Evolutionary conservation across 1,284 basidiomycete species (phyloP).

Genomic region (Sanguinoderma infundibulare): DNA sequence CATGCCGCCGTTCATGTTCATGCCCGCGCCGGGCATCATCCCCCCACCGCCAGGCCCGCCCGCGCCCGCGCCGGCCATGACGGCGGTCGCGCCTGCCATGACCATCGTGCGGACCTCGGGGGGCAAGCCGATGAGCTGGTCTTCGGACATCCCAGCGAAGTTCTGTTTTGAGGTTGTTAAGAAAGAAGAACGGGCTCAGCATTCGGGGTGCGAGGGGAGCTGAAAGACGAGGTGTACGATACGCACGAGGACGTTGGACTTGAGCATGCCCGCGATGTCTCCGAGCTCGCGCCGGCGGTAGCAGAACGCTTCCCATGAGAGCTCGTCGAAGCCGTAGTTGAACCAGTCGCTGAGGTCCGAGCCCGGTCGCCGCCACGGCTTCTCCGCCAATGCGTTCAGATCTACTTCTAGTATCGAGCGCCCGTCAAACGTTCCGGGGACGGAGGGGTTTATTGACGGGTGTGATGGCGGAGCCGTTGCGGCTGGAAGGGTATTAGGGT

Average conservation of each 20-base stretch:
- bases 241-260: constrained; percentile 77
- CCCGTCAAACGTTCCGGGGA: constrained; percentile 73
- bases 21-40: constrained; percentile 57
- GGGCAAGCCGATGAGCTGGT: constrained; percentile 74
- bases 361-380: constrained; percentile 93
- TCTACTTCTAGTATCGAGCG: constrained; percentile 91
- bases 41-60: constrained; percentile 42
- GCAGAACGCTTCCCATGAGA: constrained; percentile 93
- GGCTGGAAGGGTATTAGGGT: constrained; percentile 65
- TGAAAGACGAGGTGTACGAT: neutral
- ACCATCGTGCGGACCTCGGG: constrained; percentile 84
- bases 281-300: constrained; percentile 84
- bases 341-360: constrained; percentile 98
- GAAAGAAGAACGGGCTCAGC: neutral
- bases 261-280: constrained; percentile 77
- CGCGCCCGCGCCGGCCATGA: constrained; percentile 65
- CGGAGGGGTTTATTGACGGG: constrained; percentile 73
- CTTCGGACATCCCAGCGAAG: constrained; percentile 81
- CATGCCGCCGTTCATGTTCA: constrained; percentile 41
- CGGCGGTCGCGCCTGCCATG: constrained; percentile 73
- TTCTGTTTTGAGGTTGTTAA: constrained; percentile 59
- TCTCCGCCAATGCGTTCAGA: constrained; percentile 79
- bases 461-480: constrained; percentile 75
- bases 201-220: neutral
- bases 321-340: constrained; percentile 99